These are phyloP conservation scores for Litchi chinensis DNA, from an alignment of 345 rosid species.

Conservation along the genomic window DNA sequence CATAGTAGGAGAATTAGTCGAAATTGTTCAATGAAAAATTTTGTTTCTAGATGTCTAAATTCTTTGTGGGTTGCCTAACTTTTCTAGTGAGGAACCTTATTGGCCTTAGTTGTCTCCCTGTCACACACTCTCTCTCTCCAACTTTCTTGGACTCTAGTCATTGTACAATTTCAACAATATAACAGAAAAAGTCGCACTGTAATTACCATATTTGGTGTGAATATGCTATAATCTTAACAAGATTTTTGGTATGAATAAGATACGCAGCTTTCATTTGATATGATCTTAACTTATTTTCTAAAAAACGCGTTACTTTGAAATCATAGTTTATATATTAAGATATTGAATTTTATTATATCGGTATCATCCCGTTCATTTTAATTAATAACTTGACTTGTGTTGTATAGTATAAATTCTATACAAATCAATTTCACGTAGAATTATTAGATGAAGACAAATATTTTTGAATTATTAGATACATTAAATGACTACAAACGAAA, in stretches of 20 bases:
- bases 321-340: background rate
- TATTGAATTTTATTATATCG: too few relatives aligned
- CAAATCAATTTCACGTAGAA: too few relatives aligned
- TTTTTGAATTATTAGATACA: too few relatives aligned
- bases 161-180: background rate
- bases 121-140: conserved; percentile 16
- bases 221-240: background rate
- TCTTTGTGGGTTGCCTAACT: conserved; percentile 29
- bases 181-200: conserved; percentile 17
- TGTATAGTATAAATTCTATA: too few relatives aligned
- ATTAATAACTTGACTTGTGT: too few relatives aligned
- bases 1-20: background rate
- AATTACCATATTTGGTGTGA: background rate
- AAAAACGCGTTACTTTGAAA: background rate
- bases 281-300: background rate
- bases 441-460: too few relatives aligned
- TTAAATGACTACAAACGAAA: too few relatives aligned
- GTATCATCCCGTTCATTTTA: too few relatives aligned
- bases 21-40: background rate
- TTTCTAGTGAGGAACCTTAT: background rate
- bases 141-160: conserved; percentile 24
- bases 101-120: background rate
- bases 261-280: background rate
- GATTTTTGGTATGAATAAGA: background rate
- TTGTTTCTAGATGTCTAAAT: conserved; percentile 10